phyloP scores from a whole-genome alignment of 2,329 filamentous ascomycete genomes.

The Sclerotinia borealis region DNA sequence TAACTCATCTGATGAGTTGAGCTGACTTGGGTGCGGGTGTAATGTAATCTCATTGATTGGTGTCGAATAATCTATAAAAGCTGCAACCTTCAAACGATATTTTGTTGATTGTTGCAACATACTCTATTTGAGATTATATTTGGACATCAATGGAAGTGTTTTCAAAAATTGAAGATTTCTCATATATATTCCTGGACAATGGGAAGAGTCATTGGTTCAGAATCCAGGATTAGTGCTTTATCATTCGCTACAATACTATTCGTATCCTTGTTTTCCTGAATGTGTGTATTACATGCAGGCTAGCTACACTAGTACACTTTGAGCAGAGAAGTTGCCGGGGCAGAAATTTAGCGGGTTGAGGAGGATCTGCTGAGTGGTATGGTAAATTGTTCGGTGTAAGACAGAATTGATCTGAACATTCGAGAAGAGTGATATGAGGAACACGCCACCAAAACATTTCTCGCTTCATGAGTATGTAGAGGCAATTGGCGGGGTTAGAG shows the following conservation, averaged over 20 bases:
- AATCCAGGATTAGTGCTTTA: not conserved
- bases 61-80: too few relatives aligned
- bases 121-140: not conserved
- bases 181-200: constrained; percentile 9
- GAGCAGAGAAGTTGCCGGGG: not conserved
- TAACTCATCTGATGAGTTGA: too few relatives aligned
- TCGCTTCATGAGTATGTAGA: too few relatives aligned
- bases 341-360: not conserved
- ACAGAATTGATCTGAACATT: not conserved
- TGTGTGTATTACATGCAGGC: not conserved
- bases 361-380: not conserved
- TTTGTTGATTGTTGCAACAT: not conserved
- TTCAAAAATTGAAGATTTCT: not conserved
- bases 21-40: too few relatives aligned
- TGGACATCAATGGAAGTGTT: not conserved
- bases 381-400: not conserved
- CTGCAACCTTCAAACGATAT: not conserved
- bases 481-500: too few relatives aligned
- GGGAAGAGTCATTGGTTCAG: not conserved
- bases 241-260: not conserved
- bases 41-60: too few relatives aligned
- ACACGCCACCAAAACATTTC: rapidly evolving
- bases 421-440: too few relatives aligned
- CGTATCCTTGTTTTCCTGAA: too few relatives aligned
- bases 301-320: too few relatives aligned